Evolutionary conservation across 495 filamentous ascomycete species (phyloP), one percentile per base, ranked within the genome.

Genomic region (Daldinia grandis): DNA sequence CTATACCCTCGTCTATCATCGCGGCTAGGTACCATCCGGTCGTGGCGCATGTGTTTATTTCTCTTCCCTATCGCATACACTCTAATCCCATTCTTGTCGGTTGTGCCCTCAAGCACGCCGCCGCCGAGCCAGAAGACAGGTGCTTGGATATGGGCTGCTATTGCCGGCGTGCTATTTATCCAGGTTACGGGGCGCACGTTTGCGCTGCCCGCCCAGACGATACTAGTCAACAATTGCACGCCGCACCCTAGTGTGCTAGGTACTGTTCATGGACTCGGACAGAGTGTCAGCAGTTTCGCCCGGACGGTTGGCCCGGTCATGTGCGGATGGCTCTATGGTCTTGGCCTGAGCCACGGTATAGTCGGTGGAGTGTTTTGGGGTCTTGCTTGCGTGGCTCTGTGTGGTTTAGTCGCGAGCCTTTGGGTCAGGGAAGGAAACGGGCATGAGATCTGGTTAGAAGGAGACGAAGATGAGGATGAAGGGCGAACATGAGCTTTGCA

Each of bases 171-270:
- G 5, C 81, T 95, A 0, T 85, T 88, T 74, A 77, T 94, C 21
- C 91, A 95, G 66, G 92, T 94, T 53, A 79, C 89, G 1, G 92
- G 89, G 0, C 87, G 92, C n/a, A 95, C 92, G 0, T 95, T 97
- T 79, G 91, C 91, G 5, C 84, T 94, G 0, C 92, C 93, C 0
- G 89, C 87, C 14, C 88, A 90, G 21, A 89, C 89, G 2, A 95
- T 97, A 61, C 81, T 97, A 6, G 83, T 95, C 31, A 95, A 95
- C 71, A 95, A 97, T 76, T 91, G 89, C 79, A 90, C 88, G 50
- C 92, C 93, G 1, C 92, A 94, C 72, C 92, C 92, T 0, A 89
- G 86, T 28, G 92, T 95, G 5, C 83, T 97, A 9, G 91, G 92
- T 1, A 93, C 92, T 2, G 86, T 95, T 33, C 93, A 97, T 78